Evolutionary conservation across 306 rosid genomes (phyloP).

Genomic region (Mucuna pruriens): DNA sequence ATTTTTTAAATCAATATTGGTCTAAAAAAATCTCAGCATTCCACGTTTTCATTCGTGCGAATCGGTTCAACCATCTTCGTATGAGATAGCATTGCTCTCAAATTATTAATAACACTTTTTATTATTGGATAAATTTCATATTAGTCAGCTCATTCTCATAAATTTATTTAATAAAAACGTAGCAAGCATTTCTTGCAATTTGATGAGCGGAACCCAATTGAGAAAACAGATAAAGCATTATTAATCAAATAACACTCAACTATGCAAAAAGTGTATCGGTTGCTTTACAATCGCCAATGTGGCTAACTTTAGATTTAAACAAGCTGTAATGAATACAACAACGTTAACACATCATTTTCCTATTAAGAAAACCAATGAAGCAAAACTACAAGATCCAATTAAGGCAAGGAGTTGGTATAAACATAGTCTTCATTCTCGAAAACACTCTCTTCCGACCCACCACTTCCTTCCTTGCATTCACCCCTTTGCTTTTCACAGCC

Average conservation of each 20-base stretch:
- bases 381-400: neutral
- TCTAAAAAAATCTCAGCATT: neutral
- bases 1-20: too few relatives aligned
- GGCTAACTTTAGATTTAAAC: neutral
- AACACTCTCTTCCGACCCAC: constrained; percentile 42
- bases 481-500: constrained; percentile 42
- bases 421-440: constrained; percentile 69
- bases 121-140: neutral
- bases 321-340: neutral
- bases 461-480: constrained; percentile 48
- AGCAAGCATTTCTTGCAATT: neutral
- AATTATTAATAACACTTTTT: neutral
- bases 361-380: neutral
- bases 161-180: neutral
- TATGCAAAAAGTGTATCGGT: neutral
- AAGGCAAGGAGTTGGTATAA: constrained; percentile 70
- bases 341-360: neutral
- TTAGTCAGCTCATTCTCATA: too few relatives aligned
- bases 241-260: constrained; percentile 27
- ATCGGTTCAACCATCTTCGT: neutral
- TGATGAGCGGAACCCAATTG: neutral
- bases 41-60: neutral
- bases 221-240: neutral
- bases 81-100: neutral
- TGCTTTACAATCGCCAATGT: constrained; percentile 14